Evolutionary conservation across 2,329 filamentous ascomycete genomes (phyloP), one percentile per base, ranked within the genome.

Genomic region (Atkinsonella texensis): DNA sequence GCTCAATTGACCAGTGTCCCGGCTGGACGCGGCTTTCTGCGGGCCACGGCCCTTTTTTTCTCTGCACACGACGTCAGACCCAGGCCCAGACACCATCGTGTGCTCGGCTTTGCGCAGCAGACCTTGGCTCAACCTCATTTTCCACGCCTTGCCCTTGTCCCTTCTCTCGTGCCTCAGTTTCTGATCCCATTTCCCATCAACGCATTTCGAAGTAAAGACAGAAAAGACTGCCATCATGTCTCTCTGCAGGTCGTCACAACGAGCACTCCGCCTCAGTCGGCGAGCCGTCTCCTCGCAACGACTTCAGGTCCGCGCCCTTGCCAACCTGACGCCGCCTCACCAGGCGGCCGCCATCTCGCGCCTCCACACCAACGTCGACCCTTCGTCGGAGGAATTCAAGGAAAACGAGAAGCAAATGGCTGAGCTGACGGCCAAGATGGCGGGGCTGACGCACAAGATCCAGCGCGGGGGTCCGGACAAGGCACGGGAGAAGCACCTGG

Each of bases 301-400:
- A 55, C 60, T 57, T 53, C 62, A 52, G 56, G 53, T 57, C 60
- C 67, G 69, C 53, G 61, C 71, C 51, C 75, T 86, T 59, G 85
- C 90, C 53, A 89, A 80, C 43, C 90, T 95, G 67, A 87, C 85
- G 9, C 80, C 89, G 55, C 80, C 84, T 2, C 82, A 89, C 67
- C 89, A 95, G 71, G 87, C 89, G 38, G 80, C 80, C 56, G 85
- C 89, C 51, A 84, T 96, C 55, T 95, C 90, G 7, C 76, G 88
- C 43, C 74, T 97, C 35, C 85, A 82, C 54, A 87, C 81, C 39
- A 72, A 76, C 44, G 79, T 96, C 58, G 91, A 97, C 67, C 77
- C 84, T 2, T 80, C 80, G 4, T 90, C 88, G 5, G 72, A 82
- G 32, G 84, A 88, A 60, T 97, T 86, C 74, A 80, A 79, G 61